Evolutionary conservation across 2,329 filamentous ascomycete genomes (phyloP).

Genomic region (Aspergillus pseudoviridinutans): DNA sequence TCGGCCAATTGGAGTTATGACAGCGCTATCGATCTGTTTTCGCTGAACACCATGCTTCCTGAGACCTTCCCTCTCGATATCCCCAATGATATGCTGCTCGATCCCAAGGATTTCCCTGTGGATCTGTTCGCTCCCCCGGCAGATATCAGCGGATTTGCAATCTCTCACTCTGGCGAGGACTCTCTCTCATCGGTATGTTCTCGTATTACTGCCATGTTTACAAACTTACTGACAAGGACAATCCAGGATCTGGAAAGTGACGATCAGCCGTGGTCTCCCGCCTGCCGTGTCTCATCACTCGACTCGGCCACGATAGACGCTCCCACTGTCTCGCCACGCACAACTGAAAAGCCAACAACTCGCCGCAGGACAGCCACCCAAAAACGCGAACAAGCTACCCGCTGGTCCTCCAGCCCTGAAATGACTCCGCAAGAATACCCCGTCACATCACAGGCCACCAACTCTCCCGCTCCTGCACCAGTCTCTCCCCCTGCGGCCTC

Average conservation of each 20-base stretch:
- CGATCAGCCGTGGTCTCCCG: slow-evolving; percentile 29
- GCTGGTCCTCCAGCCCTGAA: slow-evolving; percentile 28
- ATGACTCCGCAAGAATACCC: slow-evolving; percentile 22
- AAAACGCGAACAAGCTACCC: slow-evolving; percentile 7
- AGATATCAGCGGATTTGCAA: slow-evolving; percentile 28
- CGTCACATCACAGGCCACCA: slow-evolving; percentile 5
- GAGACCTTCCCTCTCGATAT: slow-evolving; percentile 29
- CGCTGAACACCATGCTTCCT: slow-evolving; percentile 28
- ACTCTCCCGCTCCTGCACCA: slow-evolving; percentile 8
- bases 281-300: slow-evolving; percentile 17
- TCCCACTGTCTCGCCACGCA: background rate
- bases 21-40: slow-evolving; percentile 32
- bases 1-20: slow-evolving; percentile 36
- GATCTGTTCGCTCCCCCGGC: slow-evolving; percentile 28
- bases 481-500: slow-evolving; percentile 4
- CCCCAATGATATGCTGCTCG: slow-evolving; percentile 25
- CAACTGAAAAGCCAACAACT: slow-evolving; percentile 2
- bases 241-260: slow-evolving; percentile 33
- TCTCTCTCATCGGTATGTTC: slow-evolving; percentile 19
- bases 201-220: slow-evolving; percentile 16
- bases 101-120: slow-evolving; percentile 28
- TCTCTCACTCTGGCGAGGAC: slow-evolving; percentile 28
- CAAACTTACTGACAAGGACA: background rate
- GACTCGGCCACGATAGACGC: slow-evolving; percentile 9
- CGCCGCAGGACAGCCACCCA: slow-evolving; percentile 8